Base-by-base conservation (phyloP, 805 yeast genomes). In the Saturnispora sanitii region DNA sequence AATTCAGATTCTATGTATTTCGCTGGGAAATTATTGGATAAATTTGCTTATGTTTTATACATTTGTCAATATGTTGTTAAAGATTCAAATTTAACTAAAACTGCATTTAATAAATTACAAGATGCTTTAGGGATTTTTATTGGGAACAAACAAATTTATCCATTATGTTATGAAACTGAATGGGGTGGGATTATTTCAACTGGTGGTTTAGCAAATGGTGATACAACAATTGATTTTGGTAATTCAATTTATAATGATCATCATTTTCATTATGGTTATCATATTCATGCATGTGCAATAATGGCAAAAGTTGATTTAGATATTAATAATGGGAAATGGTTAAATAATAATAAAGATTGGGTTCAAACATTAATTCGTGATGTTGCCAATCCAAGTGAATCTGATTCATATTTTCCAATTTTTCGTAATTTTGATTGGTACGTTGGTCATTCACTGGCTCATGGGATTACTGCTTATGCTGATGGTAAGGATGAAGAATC, bases 401-500 rank as follows among this genome's bases (percentile, higher is more conserved):
- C 62, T 6, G 88, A 82, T 49, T 49, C 54, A 2, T 70, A 57
- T 50, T 81, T 80, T 61, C 87, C 87, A 6, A 78, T 73, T 15
- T 78, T 67, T 34, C 68, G 88, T 52, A 68, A 76, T 6, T 81
- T 80, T 59, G 85, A 79, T 54, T 82, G 84, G 84, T 82, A 62
- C 54, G 72, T 72, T 51, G 90, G 90, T 1, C 88, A 82, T 54
- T 79, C 87, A 0, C 80, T 81, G 75, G 90, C 88, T 1, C 78
- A 77, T 52, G 88, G 90, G 2, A 65, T 81, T 16, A 77, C 73
- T 50, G 69, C 74, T 26, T 68, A 78, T 45, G 83, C 82, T 6
- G 88, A 82, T 57, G 88, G 90, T 22, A 78, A 78, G 49, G 83
- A 81, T 56, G 77, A 82, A 56, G 88, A 82, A 57, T 76, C 83